Base-by-base conservation (phyloP, 2,329 filamentous ascomycete species). In the Alternaria solani region DNA sequence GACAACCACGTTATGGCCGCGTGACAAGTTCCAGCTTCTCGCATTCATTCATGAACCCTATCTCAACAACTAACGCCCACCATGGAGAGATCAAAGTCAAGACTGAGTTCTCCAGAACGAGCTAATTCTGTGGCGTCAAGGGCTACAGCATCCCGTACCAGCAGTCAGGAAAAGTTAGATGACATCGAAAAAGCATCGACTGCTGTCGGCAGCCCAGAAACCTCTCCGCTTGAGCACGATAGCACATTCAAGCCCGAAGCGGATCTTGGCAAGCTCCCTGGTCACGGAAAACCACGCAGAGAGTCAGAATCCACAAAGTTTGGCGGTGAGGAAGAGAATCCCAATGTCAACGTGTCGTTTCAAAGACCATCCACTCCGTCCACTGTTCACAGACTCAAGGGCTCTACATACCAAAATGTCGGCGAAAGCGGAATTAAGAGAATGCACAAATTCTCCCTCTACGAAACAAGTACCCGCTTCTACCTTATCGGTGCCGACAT, bases 401-500 rank as follows among this genome's bases (percentile, higher is more conserved):
- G 70, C 26, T 73, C 78, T n/a, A 72, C 71, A 11, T 81, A 80
- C 52, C 74, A 77, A 39, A 81, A 79, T 59, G 78, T 80, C 51
- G 79, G 79, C 3, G 80, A 81, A 51, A 77, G 77, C 41, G 79
- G 79, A 4, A 74, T 81, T 41, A 78, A 79, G 63, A 75, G 78
- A 51, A 97, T 99, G 93, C 93, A 97, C 82, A 96, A 95, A 73
- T 98, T 97, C 79, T 95, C 92, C n/a, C 82, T 99, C 23, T 98
- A 99, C 79, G 95, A 99, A 81, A 99, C 95, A 3, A 91, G 92
- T 12, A 93, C 90, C 56, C 88, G 93, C 53, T 99, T 95, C 79
- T 99, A 97, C 78, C 90, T 99, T 65, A 93, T 98, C 18, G 95
- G 95, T 14, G 91, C 92, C 52, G 95, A 99, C 75, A 88, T 97